Conservation (phyloP, 2,329 filamentous ascomycete genomes). For the Alternaria sp. region DNA sequence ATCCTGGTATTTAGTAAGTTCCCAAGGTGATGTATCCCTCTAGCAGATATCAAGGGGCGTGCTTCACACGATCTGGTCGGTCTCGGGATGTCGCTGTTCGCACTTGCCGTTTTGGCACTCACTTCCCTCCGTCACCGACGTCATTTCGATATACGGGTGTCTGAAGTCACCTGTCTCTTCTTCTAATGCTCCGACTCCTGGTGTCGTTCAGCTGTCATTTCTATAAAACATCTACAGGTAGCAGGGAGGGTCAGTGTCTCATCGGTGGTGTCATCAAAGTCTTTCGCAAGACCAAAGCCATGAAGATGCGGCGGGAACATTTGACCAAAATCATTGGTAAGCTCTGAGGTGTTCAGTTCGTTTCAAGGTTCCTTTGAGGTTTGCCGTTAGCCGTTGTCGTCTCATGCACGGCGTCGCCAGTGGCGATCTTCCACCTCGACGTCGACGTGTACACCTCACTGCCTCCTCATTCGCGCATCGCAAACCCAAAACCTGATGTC, state of each 20-base stretch:
- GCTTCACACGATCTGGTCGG: neutral
- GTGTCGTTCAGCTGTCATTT: rapidly evolving
- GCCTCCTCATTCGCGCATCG: neutral
- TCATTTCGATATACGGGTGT: neutral
- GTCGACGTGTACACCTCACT: neutral
- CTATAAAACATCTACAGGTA: neutral
- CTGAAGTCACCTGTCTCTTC: neutral
- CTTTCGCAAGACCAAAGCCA: neutral
- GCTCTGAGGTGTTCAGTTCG: neutral
- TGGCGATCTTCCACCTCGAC: neutral
- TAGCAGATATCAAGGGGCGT: neutral
- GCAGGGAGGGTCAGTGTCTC: neutral
- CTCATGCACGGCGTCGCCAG: neutral
- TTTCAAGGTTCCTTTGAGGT: neutral
- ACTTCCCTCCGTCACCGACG: neutral
- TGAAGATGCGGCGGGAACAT: neutral
- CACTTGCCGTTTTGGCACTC: neutral
- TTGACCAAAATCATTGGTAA: rapidly evolving
- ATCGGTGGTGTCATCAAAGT: neutral
- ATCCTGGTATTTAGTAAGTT: neutral
- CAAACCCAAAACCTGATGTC: neutral
- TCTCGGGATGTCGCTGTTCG: neutral
- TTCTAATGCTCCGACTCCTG: neutral
- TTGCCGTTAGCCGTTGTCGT: neutral
- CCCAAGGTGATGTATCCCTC: neutral